These are phyloP conservation scores for Tylopilus sp. DNA, from an alignment of 1,284 basidiomycete species.

Conservation along the genomic window DNA sequence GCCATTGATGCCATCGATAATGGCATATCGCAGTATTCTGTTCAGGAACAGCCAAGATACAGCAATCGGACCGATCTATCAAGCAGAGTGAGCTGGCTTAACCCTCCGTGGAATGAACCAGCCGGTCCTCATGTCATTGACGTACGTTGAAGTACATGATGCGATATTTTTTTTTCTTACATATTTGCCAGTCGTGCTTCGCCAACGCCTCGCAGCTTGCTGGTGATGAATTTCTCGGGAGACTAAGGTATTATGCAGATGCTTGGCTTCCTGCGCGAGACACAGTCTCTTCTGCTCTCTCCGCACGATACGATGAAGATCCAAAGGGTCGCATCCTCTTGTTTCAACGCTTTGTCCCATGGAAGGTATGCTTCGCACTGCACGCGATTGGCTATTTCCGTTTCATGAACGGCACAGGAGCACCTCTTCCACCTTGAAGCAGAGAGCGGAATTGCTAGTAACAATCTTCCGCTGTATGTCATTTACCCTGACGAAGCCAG, in stretches of 20 bases:
- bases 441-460: conserved; percentile 45
- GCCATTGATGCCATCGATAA: conserved; percentile 96
- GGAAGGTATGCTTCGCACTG: conserved; percentile 61
- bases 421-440: conserved; percentile 88
- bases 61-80: conserved; percentile 78
- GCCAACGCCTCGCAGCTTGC: conserved; percentile 78
- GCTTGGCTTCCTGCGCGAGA: conserved; percentile 94
- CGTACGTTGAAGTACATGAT: conserved; percentile 41
- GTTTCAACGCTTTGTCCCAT: conserved; percentile 80
- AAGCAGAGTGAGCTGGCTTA: conserved; percentile 76
- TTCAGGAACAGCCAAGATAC: conserved; percentile 66
- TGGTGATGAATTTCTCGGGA: conserved; percentile 83
- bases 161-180: conserved; percentile 5
- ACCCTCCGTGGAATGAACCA: conserved; percentile 90
- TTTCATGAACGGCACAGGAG: conserved; percentile 52
- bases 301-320: conserved; percentile 63
- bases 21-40: conserved; percentile 79
- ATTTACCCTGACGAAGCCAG: conserved; percentile 85
- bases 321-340: conserved; percentile 77
- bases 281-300: conserved; percentile 71
- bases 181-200: conserved; percentile 61
- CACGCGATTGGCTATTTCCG: neutral
- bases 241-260: conserved; percentile 81
- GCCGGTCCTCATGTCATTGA: conserved; percentile 63
- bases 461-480: conserved; percentile 73